Percentiles rank a stretch among this genome's conserved stretches.
phyloP scores from a whole-genome alignment of 225 moss, liverwort and hornwort genomes.

The Pseudoscleropodium purum region DNA sequence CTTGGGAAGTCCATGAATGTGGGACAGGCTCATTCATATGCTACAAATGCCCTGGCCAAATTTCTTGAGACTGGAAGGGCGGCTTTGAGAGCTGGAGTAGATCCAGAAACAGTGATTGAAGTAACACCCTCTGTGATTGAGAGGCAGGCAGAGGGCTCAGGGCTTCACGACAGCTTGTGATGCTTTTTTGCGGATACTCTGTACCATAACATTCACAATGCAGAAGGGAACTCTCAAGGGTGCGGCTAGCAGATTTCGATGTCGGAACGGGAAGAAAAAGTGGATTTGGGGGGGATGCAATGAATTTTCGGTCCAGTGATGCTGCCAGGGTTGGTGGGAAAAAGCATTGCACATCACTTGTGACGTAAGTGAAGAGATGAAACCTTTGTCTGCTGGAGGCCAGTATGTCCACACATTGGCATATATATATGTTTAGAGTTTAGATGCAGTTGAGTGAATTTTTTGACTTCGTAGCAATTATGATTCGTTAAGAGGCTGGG shows the following conservation, averaged over 20 bases:
- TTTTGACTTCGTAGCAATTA: slow-evolving; percentile 2
- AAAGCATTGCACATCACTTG: slow-evolving; percentile 5
- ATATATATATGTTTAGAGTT: neutral
- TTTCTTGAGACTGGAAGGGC: slow-evolving; percentile 65
- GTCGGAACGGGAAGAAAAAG: neutral
- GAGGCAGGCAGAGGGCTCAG: slow-evolving; percentile 4
- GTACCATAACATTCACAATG: neutral
- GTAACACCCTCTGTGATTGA: slow-evolving; percentile 34
- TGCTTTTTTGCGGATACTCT: neutral
- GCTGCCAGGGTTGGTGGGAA: neutral
- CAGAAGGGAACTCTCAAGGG: neutral
- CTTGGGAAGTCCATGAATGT: slow-evolving; percentile 81
- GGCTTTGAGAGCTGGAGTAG: slow-evolving; percentile 53
- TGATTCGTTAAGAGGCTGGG: slow-evolving; percentile 30
- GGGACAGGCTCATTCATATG: slow-evolving; percentile 65
- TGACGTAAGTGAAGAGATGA: neutral
- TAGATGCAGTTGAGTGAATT: neutral
- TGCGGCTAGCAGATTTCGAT: neutral
- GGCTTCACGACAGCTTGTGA: slow-evolving; percentile 29
- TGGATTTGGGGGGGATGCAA: neutral
- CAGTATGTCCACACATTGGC: neutral
- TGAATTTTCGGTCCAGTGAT: slow-evolving; percentile 24
- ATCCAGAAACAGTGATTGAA: slow-evolving; percentile 63
- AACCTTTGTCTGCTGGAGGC: neutral
- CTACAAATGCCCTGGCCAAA: slow-evolving; percentile 48